Base-by-base conservation (phyloP, 2,329 filamentous ascomycete genomes). In the Cladosporium sp. region DNA sequence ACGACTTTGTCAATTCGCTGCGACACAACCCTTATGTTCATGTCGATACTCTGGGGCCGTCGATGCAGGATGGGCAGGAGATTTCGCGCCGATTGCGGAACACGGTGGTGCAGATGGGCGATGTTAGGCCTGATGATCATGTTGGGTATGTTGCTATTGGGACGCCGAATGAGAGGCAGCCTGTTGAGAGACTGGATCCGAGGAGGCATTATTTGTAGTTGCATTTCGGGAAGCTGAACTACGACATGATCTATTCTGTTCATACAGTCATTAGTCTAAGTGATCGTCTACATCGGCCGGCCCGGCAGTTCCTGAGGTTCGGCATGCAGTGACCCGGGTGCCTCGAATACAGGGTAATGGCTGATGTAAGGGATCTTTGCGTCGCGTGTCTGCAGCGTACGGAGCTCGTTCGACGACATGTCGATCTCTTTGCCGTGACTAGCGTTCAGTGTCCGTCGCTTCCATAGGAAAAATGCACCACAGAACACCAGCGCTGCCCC, bases 141-240 rank as follows among this genome's bases (percentile, higher is more conserved):
- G 63, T 63, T 23, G 68, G 68, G 1, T 62, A 66, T 61, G 67
- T 69, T 46, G 64, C 67, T 3, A 66, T 69, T 18, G 67, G 65
- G 5, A 67, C 67, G 23, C 64, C 65, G 40, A 64, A 55, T 14
- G 40, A 44, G 40, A 44, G 40, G 40, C 40, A 44, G 7, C 40
- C 40, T 44, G 40, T 44, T 8, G 40, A 44, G 40, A 44, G 40
- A 8, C 12, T 21, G 40, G 18, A 44, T 21, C 40, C 40, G 4
- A 44, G 18, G 40, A 44, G 40, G 40, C 18, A 44, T 21, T 44
- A 44, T 44, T 7, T 44, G 18, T n/a, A n/a, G n/a, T n/a, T n/a
- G n/a, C n/a, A n/a, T n/a, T n/a, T n/a, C n/a, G n/a, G n/a, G n/a
- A n/a, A n/a, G n/a, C n/a, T n/a, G n/a, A n/a, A n/a, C n/a, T n/a